Percentiles rank a stretch among this genome's conserved stretches.
phyloP scores from a whole-genome alignment of 768 basidiomycete genomes.

The Panellus pusillus region DNA sequence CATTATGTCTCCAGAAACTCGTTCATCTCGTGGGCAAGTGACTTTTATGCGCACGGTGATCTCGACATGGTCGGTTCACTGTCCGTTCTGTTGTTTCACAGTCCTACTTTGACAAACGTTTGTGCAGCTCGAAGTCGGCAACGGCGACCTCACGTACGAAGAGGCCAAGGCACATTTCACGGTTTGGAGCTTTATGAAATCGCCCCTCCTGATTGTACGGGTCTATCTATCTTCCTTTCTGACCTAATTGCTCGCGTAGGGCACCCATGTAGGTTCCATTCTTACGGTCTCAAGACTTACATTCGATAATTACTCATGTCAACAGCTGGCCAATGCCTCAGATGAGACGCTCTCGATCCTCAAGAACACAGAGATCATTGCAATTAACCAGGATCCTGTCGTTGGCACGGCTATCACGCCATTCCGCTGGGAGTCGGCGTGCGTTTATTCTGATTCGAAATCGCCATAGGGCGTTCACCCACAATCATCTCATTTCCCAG shows the following conservation, averaged over 20 bases:
- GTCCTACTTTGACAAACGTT: no score
- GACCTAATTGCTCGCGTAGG: constrained; percentile 21
- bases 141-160: constrained; percentile 59
- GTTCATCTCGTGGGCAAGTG: constrained; percentile 59
- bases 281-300: no score
- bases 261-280: constrained; percentile 39
- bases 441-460: constrained; percentile 25
- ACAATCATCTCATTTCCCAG: constrained; percentile 24
- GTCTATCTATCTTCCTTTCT: background rate
- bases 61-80: constrained; percentile 56
- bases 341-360: constrained; percentile 53
- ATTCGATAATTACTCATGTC: no score
- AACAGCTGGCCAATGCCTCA: constrained; percentile 49
- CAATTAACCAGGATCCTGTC: constrained; percentile 68
- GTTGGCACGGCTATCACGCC: constrained; percentile 61
- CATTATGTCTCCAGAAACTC: constrained; percentile 48
- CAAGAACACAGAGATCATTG: constrained; percentile 64
- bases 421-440: constrained; percentile 71
- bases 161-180: constrained; percentile 73
- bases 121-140: constrained; percentile 62
- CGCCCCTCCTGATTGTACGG: constrained; percentile 59
- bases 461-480: no score
- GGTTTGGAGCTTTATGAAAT: constrained; percentile 72
- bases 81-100: background rate
- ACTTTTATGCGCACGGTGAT: constrained; percentile 70